Evolutionary conservation across 1,284 basidiomycete genomes (phyloP), one percentile per base, ranked within the genome.

Genomic region (Cerioporus squamosus): DNA sequence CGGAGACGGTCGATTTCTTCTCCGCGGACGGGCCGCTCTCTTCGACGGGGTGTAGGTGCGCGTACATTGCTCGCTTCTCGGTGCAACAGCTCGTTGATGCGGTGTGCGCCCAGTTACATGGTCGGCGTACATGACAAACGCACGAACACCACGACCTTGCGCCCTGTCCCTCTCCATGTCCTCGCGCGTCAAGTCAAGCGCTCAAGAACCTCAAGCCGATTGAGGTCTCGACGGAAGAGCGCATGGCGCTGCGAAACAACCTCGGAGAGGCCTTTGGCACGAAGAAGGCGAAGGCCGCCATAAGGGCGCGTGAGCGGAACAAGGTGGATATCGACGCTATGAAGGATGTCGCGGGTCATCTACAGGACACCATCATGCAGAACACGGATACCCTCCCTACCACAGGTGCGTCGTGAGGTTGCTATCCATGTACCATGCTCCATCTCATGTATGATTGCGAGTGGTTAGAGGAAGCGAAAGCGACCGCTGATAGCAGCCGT

Each of bases 211-310:
- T 92, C 45, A 78, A 86, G 51, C 74, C 84, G 4, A 75, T 80
- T 6, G 73, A 79, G 15, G 79, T 81, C 10, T 78, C 83, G 17
- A 76, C 76, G 20, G 69, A 82, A 31, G 82, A 87, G 62, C 87
- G 85, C 58, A 76, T 82, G 46, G 81, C 84, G 50, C 87, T 88
- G 36, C 83, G 90, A 26, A 92, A 86, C 59, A 80, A 84, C n/a
- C 84, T 98, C 1, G 95, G 95, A 31, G 89, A 94, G 70, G 86
- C 91, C 1, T 98, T 98, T 65, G 95, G 95, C 22, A 97, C 94
- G 14, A 93, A 94, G 76, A 97, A 97, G 72, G 93, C 94, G 39
- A 91, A 94, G 74, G 86, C 87, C 15, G 88, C 86, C 29, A 94
- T 97, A 67, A 85, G 85, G 57, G 90, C 93, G 2, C 84, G 85